phyloP scores from a whole-genome alignment of 345 rosid genomes.

The Nephelium lappaceum region DNA sequence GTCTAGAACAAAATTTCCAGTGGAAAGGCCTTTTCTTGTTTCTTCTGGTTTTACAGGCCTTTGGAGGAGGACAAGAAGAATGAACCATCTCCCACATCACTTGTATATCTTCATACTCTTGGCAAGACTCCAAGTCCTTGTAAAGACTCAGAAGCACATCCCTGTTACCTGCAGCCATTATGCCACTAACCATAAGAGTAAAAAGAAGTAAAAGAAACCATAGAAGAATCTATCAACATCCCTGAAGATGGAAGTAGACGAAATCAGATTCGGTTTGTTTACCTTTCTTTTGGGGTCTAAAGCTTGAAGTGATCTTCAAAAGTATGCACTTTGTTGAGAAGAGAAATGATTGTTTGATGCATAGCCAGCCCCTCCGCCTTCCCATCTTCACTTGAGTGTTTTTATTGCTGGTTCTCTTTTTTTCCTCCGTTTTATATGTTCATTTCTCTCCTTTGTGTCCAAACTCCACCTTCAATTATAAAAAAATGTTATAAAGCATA shows the following conservation, averaged over 20 bases:
- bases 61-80: conserved; percentile 43
- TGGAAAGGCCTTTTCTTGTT: conserved; percentile 16
- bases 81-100: conserved; percentile 74
- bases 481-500: conserved; percentile 27
- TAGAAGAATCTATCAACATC: background rate
- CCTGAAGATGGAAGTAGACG: background rate
- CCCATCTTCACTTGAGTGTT: conserved; percentile 32
- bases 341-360: conserved; percentile 37
- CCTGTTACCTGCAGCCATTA: conserved; percentile 33
- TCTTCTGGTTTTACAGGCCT: conserved; percentile 17
- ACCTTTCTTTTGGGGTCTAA: conserved; percentile 48
- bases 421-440: conserved; percentile 18
- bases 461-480: conserved; percentile 15
- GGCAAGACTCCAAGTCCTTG: conserved; percentile 66
- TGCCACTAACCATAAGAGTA: background rate
- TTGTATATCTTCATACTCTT: conserved; percentile 57
- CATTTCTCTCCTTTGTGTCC: background rate
- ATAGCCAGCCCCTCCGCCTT: conserved; percentile 40
- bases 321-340: conserved; percentile 37
- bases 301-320: conserved; percentile 39
- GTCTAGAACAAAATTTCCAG: conserved; percentile 40
- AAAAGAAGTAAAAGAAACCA: background rate
- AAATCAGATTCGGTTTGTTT: conserved; percentile 7
- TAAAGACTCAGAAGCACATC: conserved; percentile 43
- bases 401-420: background rate